phyloP scores from a whole-genome alignment of 805 yeast species.

The Pichia californica region DNA sequence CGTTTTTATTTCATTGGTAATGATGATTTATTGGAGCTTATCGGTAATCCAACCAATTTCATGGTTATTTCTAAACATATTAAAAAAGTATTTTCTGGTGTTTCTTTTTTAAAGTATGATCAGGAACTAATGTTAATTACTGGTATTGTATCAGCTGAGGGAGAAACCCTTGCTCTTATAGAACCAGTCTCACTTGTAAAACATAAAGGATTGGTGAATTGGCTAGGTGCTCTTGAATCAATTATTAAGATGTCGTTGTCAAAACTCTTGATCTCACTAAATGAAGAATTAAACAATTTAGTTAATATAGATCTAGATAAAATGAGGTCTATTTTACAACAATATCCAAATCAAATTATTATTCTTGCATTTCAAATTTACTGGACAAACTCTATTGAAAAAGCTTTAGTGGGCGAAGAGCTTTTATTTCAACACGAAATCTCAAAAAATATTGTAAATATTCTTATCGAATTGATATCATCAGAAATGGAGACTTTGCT shows the following conservation, averaged over 20 bases:
- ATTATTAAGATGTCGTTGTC: constrained; percentile 47
- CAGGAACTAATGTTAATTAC: constrained; percentile 22
- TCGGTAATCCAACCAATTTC: constrained; percentile 56
- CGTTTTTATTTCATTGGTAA: constrained; percentile 86
- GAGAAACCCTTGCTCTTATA: constrained; percentile 45
- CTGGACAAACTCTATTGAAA: constrained; percentile 45
- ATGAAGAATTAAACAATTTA: constrained; percentile 17
- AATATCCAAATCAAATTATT: constrained; percentile 50
- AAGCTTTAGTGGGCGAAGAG: not conserved
- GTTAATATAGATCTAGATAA: not conserved
- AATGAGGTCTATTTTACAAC: constrained; percentile 28
- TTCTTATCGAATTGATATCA: too few relatives aligned
- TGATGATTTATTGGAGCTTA: constrained; percentile 77
- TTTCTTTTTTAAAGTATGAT: constrained; percentile 35
- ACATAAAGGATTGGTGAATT: constrained; percentile 44
- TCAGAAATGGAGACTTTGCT: too few relatives aligned
- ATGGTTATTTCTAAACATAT: constrained; percentile 49
- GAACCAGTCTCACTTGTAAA: constrained; percentile 39
- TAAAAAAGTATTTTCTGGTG: constrained; percentile 66
- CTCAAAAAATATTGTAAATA: too few relatives aligned
- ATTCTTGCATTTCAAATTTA: constrained; percentile 48
- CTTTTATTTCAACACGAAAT: not conserved
- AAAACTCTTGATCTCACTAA: constrained; percentile 25
- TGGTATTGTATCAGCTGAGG: constrained; percentile 57
- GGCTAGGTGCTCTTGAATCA: constrained; percentile 56